Base-by-base conservation (phyloP, 495 filamentous ascomycete genomes). In the Hypomontagnella submonticulosa region DNA sequence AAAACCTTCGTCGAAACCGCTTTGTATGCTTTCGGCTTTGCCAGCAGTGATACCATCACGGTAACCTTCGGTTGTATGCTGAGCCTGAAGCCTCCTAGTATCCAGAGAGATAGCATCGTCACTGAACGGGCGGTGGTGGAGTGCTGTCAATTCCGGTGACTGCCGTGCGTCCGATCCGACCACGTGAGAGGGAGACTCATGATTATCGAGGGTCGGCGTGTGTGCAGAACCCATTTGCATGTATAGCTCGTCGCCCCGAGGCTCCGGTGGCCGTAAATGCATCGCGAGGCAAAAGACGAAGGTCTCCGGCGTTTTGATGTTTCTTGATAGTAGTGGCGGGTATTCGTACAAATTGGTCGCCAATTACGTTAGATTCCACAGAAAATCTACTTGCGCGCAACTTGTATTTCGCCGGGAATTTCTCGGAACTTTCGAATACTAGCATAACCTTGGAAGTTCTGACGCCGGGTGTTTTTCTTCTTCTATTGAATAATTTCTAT, bases 1-100 rank as follows among this genome's bases (percentile, higher is more conserved):
- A 61, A 90, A 98, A 0, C 92, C 93, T 54, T 92, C 89, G 73
- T 98, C 95, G 71, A 98, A 97, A 5, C 95, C 94, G 13, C 76
- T 74, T 71, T 98, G 94, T 10, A 96, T 83, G 61, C 83, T 84
- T 47, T 80, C 66, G 11, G 80, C 77, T 74, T 97, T 97, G 15
- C 88, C 89, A 3, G 72, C 69, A 3, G 89, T 80, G 61, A 97
- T 86, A 57, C 95, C 94, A 61, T 94, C 91, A 58, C 94, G 88
- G 77, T 97, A 98, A 48, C 95, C 94, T n/a, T 89, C 87, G 6
- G 88, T 97, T 33, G 85, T 82, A 75, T 97, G 93, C 60, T 86
- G 86, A 40, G 83, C 79, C 60, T 86, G 87, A 11, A 96, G 84
- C 50, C 88, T 66, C 19, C 52, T 61, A 4, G 69, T 38, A 37